A percentile compares a stretch with the other conserved stretches of the same genome.
phyloP scores from a whole-genome alignment of 176 grass and related monocot genomes.

The Cenchrus americanus region DNA sequence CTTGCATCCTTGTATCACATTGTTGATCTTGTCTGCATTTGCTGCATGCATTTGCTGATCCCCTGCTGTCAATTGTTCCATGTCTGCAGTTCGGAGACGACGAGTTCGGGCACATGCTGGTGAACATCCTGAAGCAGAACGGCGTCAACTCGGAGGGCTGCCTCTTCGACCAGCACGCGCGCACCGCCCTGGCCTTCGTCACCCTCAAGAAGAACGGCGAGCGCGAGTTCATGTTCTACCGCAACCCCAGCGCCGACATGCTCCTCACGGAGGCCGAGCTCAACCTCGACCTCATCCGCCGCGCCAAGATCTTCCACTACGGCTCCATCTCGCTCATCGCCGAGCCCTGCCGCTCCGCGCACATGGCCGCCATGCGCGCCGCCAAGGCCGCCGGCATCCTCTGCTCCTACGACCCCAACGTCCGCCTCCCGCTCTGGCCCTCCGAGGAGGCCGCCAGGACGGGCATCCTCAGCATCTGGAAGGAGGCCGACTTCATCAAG shows the following conservation, averaged over 20 bases:
- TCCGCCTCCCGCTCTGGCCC: constrained; percentile 84
- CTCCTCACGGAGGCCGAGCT: constrained; percentile 74
- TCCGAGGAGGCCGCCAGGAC: constrained; percentile 60
- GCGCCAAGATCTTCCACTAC: constrained; percentile 86
- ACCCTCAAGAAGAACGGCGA: constrained; percentile 76
- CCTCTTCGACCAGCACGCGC: constrained; percentile 75
- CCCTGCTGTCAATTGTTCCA: background rate
- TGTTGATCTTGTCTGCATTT: background rate
- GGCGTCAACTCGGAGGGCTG: constrained; percentile 65
- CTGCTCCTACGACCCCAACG: constrained; percentile 91
- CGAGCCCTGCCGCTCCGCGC: constrained; percentile 74
- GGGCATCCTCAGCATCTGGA: constrained; percentile 86
- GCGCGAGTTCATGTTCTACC: constrained; percentile 99
- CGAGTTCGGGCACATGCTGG: constrained; percentile 94
- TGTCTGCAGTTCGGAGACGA: constrained; percentile 73
- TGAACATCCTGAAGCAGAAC: constrained; percentile 82
- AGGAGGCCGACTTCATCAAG: constrained; percentile 94
- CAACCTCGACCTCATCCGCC: constrained; percentile 69
- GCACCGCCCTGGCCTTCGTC: constrained; percentile 86
- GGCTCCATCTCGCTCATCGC: constrained; percentile 90
- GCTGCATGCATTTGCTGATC: background rate
- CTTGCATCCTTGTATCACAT: background rate
- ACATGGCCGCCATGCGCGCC: constrained; percentile 83
- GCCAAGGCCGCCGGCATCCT: constrained; percentile 73
- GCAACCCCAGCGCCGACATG: constrained; percentile 90